These are phyloP conservation scores for Microstegium vimineum DNA, from an alignment of 176 grass and related monocot genomes.

Conservation along the genomic window DNA sequence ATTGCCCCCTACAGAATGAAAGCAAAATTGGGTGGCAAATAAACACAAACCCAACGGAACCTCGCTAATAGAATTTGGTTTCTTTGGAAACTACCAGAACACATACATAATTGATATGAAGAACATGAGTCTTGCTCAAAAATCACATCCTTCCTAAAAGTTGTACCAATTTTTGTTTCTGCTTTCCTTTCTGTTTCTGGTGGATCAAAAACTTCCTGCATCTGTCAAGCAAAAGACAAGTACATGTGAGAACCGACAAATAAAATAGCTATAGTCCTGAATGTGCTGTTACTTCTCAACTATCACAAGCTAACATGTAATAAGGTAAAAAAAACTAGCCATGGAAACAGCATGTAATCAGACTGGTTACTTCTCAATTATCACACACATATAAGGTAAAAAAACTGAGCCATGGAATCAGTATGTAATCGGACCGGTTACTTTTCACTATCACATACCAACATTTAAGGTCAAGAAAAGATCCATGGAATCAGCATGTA, in stretches of 20 bases:
- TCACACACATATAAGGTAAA: too few relatives aligned
- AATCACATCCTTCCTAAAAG: not conserved
- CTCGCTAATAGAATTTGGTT: not conserved
- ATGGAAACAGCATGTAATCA: too few relatives aligned
- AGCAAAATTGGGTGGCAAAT: not conserved
- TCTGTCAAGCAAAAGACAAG: conserved; percentile 6
- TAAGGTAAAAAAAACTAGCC: too few relatives aligned
- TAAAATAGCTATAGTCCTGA: not conserved
- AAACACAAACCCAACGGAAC: not conserved
- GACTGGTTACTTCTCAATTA: too few relatives aligned
- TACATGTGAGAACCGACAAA: not conserved
- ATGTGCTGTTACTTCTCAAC: not conserved
- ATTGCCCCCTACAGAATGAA: conserved; percentile 25
- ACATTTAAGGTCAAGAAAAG: not conserved
- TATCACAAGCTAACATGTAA: too few relatives aligned
- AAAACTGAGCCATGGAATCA: too few relatives aligned
- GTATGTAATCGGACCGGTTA: not conserved
- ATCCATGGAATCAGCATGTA: too few relatives aligned
- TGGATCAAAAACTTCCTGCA: conserved; percentile 38
- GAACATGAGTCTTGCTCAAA: not conserved
- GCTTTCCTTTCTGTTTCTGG: conserved; percentile 5
- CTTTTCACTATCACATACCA: not conserved
- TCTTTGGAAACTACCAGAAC: not conserved
- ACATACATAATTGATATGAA: conserved; percentile 17
- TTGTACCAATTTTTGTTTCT: not conserved